These are phyloP conservation scores for Iberis amara DNA, from an alignment of 441 rosid species.

Conservation along the genomic window DNA sequence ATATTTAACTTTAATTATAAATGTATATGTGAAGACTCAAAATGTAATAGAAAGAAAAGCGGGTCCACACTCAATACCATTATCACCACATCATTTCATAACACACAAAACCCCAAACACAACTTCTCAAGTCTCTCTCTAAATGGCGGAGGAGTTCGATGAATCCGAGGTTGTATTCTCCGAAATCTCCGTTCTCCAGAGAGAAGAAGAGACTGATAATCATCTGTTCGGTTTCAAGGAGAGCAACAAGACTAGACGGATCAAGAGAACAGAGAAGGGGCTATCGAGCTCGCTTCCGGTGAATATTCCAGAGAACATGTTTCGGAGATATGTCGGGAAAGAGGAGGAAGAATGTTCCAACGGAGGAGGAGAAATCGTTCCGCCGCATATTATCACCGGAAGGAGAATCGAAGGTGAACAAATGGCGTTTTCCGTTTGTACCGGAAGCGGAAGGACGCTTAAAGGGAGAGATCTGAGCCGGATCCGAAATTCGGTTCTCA, in stretches of 20 bases:
- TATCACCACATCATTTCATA: too few species aligned
- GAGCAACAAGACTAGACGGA: slow-evolving; percentile 7
- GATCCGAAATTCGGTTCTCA: slow-evolving; percentile 76
- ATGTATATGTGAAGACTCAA: not conserved
- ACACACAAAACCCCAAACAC: too few species aligned
- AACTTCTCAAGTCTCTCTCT: not conserved
- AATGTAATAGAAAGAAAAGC: too few species aligned
- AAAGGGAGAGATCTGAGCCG: slow-evolving; percentile 76
- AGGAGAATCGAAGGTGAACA: slow-evolving; percentile 44
- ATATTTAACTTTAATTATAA: not conserved
- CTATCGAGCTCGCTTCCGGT: slow-evolving; percentile 17
- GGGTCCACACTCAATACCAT: too few species aligned
- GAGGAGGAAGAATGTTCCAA: slow-evolving; percentile 33
- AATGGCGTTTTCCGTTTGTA: slow-evolving; percentile 75
- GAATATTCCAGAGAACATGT: slow-evolving; percentile 11
- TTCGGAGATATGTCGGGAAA: not conserved
- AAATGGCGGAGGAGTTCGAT: slow-evolving; percentile 19
- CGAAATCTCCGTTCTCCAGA: not conserved
- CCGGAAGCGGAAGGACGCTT: slow-evolving; percentile 79
- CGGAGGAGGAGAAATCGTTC: slow-evolving; percentile 38
- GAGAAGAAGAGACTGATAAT: slow-evolving; percentile 3
- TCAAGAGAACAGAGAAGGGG: not conserved
- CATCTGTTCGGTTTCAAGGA: slow-evolving; percentile 2
- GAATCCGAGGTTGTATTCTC: slow-evolving; percentile 13
- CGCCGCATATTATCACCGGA: slow-evolving; percentile 70